Evolutionary conservation across 2,329 filamentous ascomycete species (phyloP).

Genomic region (Fusarium decemcellulare): DNA sequence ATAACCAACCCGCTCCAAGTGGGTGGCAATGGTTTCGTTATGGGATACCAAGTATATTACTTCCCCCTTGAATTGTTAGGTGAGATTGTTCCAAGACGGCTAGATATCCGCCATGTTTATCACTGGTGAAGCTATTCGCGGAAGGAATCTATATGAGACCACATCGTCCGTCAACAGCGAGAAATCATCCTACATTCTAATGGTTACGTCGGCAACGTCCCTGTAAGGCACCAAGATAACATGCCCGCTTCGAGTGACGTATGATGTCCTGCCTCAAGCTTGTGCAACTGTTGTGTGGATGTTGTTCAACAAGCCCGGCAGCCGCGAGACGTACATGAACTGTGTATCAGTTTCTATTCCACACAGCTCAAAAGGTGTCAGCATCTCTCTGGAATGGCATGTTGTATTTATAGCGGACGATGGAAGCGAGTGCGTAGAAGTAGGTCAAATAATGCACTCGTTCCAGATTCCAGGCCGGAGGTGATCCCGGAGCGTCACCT

Average conservation of each 20-base stretch:
- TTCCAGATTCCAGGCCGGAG: slow-evolving; percentile 72
- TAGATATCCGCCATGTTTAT: slow-evolving; percentile 67
- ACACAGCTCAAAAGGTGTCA: slow-evolving; percentile 13
- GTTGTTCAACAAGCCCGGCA: slow-evolving; percentile 74
- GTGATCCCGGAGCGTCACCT: slow-evolving; percentile 47
- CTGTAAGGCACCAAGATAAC: slow-evolving; percentile 19
- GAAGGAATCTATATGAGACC: slow-evolving; percentile 75
- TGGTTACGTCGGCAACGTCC: slow-evolving; percentile 56
- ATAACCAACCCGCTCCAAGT: slow-evolving; percentile 75
- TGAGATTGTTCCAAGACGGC: slow-evolving; percentile 67
- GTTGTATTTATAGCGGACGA: slow-evolving; percentile 78
- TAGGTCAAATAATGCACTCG: slow-evolving; percentile 69
- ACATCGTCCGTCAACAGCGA: slow-evolving; percentile 74
- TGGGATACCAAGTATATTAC: slow-evolving; percentile 68
- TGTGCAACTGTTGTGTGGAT: slow-evolving; percentile 72
- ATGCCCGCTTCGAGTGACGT: slow-evolving; percentile 66
- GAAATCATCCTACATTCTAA: slow-evolving; percentile 68
- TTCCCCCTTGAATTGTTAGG: slow-evolving; percentile 54
- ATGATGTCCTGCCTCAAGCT: slow-evolving; percentile 61
- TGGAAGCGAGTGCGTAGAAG: slow-evolving; percentile 67
- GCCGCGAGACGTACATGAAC: slow-evolving; percentile 80
- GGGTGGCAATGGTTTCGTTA: slow-evolving; percentile 79
- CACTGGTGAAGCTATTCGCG: slow-evolving; percentile 66
- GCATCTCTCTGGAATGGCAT: slow-evolving; percentile 58
- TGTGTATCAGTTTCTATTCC: slow-evolving; percentile 72